Conservation (phyloP, 2,329 filamentous ascomycete genomes). For the Chrysoporthe austroafricana region DNA sequence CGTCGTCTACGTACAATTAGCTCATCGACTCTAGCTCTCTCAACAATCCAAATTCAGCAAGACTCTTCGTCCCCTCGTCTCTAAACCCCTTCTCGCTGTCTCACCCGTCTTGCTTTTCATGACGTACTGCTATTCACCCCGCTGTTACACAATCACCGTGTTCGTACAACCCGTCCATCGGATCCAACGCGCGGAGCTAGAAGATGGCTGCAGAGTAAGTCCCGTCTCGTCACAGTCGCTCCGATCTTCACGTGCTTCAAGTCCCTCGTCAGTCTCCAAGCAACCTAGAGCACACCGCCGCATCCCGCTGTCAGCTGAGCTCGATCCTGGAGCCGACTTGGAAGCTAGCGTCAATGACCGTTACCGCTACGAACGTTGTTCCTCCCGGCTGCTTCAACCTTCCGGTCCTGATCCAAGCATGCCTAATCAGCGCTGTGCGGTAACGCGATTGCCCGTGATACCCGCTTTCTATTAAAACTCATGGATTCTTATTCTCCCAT, state of each 20-base stretch:
- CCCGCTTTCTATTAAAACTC: neutral
- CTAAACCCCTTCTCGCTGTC: neutral
- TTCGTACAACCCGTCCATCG: slow-evolving; percentile 1
- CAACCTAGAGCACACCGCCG: neutral
- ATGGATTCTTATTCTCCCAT: neutral
- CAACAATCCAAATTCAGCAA: neutral
- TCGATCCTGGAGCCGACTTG: neutral
- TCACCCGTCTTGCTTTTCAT: neutral
- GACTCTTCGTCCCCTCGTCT: neutral
- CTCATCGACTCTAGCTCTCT: slow-evolving; percentile 10
- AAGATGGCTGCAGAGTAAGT: slow-evolving; percentile 28
- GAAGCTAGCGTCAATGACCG: slow-evolving; percentile 13
- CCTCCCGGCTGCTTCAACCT: neutral
- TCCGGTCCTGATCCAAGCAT: neutral
- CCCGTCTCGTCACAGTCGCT: slow-evolving; percentile 12
- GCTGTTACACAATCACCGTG: neutral
- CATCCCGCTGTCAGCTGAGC: slow-evolving; percentile 8
- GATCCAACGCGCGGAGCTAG: slow-evolving; percentile 8
- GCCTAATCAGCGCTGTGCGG: neutral
- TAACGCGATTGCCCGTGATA: neutral
- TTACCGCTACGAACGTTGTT: neutral
- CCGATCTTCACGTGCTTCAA: slow-evolving; percentile 8
- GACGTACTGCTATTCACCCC: neutral
- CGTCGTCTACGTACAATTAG: slow-evolving; percentile 8
- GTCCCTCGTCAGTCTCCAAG: neutral